phyloP scores from a whole-genome alignment of 345 rosid species.

The Erysimum cheiranthoides region DNA sequence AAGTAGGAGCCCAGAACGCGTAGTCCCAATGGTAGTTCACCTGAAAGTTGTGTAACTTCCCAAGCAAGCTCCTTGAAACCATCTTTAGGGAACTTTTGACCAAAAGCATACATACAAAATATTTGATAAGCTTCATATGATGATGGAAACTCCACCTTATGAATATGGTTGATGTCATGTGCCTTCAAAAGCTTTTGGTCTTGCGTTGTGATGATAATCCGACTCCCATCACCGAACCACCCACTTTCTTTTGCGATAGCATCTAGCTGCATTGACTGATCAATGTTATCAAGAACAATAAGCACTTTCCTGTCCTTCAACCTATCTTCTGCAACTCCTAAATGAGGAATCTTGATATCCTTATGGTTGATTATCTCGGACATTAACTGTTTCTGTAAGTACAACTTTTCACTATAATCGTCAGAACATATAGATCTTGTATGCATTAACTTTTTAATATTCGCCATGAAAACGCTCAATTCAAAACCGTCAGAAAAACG shows the following conservation, averaged over 20 bases:
- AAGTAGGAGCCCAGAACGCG: not conserved
- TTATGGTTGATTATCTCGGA: not conserved
- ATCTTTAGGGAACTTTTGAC: not conserved
- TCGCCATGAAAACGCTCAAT: not conserved
- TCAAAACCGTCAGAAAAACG: not conserved
- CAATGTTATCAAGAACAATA: not conserved
- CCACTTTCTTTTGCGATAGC: not conserved
- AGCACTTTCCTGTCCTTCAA: not conserved
- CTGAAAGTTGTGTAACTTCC: not conserved
- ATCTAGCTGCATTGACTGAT: not conserved
- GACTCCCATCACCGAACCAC: not conserved
- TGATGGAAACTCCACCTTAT: not conserved
- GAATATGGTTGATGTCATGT: not conserved
- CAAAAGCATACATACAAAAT: not conserved
- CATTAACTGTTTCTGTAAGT: not conserved
- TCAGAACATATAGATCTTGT: not conserved
- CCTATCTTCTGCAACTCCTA: not conserved
- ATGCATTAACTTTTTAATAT: not conserved
- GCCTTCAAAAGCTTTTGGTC: not conserved
- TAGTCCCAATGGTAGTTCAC: not conserved
- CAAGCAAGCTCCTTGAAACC: not conserved
- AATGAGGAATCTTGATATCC: not conserved
- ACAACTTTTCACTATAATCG: not conserved
- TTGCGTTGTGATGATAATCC: conserved; percentile 4
- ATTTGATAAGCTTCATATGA: not conserved